These are phyloP conservation scores for Fusarium sp. DNA, from an alignment of 2,329 filamentous ascomycete species.

Conservation along the genomic window DNA sequence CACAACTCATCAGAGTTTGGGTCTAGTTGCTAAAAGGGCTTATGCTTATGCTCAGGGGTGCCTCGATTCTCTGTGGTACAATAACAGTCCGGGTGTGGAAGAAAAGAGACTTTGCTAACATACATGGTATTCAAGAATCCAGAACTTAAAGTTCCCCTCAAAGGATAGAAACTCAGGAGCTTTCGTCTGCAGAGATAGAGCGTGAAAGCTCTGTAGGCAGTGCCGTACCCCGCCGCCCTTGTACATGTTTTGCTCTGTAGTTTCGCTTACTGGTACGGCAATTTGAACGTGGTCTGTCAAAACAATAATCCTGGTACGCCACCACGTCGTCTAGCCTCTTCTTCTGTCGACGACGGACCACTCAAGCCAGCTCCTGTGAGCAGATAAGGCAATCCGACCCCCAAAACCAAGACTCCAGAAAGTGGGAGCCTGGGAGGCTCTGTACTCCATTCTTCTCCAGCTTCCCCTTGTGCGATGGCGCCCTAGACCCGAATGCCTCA, in stretches of 20 bases:
- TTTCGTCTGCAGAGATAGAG: constrained; percentile 12
- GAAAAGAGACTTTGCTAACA: constrained; percentile 31
- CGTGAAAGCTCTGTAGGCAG: constrained; percentile 18
- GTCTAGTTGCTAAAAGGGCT: constrained; percentile 13
- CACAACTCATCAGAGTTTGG: constrained; percentile 24
- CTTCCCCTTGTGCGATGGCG: constrained; percentile 47
- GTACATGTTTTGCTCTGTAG: constrained; percentile 8
- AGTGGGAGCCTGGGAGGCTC: constrained; percentile 45
- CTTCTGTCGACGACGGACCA: constrained; percentile 6
- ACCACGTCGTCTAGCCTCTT: constrained; percentile 23
- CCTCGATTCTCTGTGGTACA: constrained; percentile 12
- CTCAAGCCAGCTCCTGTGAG: constrained; percentile 24
- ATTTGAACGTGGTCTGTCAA: constrained; percentile 6
- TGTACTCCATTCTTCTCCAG: constrained; percentile 46
- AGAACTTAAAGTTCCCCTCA: constrained; percentile 12
- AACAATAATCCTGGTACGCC: constrained; percentile 33
- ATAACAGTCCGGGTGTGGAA: constrained; percentile 35
- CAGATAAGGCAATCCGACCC: constrained; percentile 43
- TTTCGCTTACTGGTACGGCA: constrained; percentile 17
- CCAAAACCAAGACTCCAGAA: constrained; percentile 23
- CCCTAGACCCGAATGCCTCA: constrained; percentile 33
- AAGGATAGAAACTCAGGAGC: constrained; percentile 27
- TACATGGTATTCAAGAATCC: constrained; percentile 35
- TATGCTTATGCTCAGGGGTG: constrained; percentile 30
- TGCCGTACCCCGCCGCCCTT: not conserved